A percentile compares a stretch with the other conserved stretches of the same genome.
phyloP scores from a whole-genome alignment of 495 filamentous ascomycete genomes.

The Neurospora sp. region DNA sequence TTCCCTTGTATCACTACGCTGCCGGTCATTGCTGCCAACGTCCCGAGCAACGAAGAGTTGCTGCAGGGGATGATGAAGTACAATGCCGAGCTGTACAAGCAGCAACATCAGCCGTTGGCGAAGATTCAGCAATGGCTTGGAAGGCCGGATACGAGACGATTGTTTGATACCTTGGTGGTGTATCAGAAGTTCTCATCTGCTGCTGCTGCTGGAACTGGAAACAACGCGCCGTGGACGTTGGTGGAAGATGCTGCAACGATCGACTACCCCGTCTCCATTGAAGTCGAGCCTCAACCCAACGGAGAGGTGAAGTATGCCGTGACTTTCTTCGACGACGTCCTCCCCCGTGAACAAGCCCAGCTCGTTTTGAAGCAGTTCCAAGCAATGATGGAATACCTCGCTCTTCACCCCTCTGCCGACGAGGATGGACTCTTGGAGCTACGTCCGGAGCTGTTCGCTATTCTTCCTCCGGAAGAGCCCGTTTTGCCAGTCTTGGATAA shows the following conservation, averaged over 20 bases:
- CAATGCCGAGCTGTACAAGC: conserved; percentile 49
- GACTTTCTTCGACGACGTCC: conserved; percentile 47
- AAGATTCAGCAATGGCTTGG: conserved; percentile 59
- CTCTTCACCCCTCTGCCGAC: conserved; percentile 22
- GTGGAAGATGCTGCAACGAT: conserved; percentile 29
- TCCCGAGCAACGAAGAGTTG: conserved; percentile 41
- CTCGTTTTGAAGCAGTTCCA: conserved; percentile 55
- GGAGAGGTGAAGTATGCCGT: conserved; percentile 44
- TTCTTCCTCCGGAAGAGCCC: conserved; percentile 39
- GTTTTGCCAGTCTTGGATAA: conserved; percentile 31
- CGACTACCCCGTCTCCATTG: conserved; percentile 61
- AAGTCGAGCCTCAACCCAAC: conserved; percentile 45
- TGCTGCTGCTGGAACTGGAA: not conserved
- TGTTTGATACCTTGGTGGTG: conserved; percentile 73
- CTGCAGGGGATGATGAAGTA: conserved; percentile 46
- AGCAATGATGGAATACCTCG: conserved; percentile 35
- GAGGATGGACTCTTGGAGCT: conserved; percentile 12
- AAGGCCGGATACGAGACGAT: conserved; percentile 38
- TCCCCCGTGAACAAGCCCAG: conserved; percentile 53
- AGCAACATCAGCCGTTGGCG: conserved; percentile 59
- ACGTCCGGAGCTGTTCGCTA: conserved; percentile 36
- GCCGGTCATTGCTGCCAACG: conserved; percentile 47
- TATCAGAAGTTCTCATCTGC: conserved; percentile 50
- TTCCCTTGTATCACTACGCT: conserved; percentile 71
- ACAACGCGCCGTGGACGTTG: conserved; percentile 14